Evolutionary conservation across 2,329 filamentous ascomycete species (phyloP).

Genomic region (Magnaporthales sp.): DNA sequence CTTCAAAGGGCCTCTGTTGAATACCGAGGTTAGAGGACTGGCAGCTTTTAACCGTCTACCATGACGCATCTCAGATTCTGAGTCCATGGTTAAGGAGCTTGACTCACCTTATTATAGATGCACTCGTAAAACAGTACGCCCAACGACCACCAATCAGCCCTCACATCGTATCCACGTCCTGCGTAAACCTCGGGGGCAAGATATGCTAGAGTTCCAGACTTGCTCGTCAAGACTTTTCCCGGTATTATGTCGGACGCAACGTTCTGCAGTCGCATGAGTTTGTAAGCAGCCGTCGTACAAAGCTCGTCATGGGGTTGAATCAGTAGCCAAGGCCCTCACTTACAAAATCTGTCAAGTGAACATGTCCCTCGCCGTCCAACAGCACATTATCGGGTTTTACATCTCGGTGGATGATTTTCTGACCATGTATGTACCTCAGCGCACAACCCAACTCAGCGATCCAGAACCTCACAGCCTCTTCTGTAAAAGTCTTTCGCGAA

Average conservation of each 20-base stretch:
- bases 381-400: constrained; percentile 90
- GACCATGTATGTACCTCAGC: constrained; percentile 73
- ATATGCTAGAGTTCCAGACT: constrained; percentile 93
- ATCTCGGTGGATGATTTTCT: constrained; percentile 85
- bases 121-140: constrained; percentile 99
- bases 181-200: constrained; percentile 92
- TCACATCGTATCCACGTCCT: constrained; percentile 78
- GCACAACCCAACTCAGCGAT: constrained; percentile 91
- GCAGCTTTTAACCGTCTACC: neutral
- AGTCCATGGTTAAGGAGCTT: neutral
- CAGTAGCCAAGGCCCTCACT: constrained; percentile 23
- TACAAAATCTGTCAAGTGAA: constrained; percentile 97
- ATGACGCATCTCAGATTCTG: neutral
- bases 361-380: constrained; percentile 81
- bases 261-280: constrained; percentile 53
- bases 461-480: constrained; percentile 96
- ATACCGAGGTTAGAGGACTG: neutral
- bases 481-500: constrained; percentile 93
- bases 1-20: constrained; percentile 79
- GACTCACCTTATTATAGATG: constrained; percentile 89
- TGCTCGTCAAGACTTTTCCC: constrained; percentile 79
- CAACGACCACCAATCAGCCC: constrained; percentile 97
- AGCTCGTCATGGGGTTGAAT: neutral
- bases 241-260: constrained; percentile 89
- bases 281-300: neutral